phyloP scores from a whole-genome alignment of 2,329 filamentous ascomycete species.

The Penicillium freii region DNA sequence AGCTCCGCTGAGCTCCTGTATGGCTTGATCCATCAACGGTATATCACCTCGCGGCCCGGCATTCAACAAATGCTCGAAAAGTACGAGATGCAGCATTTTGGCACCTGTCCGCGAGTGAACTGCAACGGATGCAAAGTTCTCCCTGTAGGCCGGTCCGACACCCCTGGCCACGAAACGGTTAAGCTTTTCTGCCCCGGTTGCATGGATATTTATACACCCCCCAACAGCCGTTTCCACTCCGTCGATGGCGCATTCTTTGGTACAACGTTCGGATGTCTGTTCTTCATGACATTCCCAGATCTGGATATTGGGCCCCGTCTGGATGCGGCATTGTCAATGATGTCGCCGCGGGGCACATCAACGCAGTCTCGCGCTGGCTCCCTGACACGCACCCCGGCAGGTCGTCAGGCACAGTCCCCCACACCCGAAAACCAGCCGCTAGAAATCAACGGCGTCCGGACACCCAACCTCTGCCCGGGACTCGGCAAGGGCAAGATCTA shows the following conservation, averaged over 20 bases:
- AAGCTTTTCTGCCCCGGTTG: constrained; percentile 98
- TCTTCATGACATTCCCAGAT: constrained; percentile 98
- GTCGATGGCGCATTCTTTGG: constrained; percentile 98
- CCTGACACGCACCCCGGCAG: constrained; percentile 26
- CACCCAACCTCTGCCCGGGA: constrained; percentile 83
- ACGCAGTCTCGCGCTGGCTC: constrained; percentile 38
- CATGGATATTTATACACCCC: constrained; percentile 93
- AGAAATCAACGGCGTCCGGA: constrained; percentile 79
- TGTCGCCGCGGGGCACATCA: constrained; percentile 24
- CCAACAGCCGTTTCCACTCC: constrained; percentile 94
- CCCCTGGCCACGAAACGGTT: constrained; percentile 93
- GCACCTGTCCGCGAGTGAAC: constrained; percentile 88
- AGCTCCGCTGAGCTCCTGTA: constrained; percentile 98
- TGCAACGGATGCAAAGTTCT: constrained; percentile 88
- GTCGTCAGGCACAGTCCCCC: constrained; percentile 29
- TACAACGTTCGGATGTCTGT: constrained; percentile 92
- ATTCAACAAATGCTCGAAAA: constrained; percentile 99
- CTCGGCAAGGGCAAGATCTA: constrained; percentile 82
- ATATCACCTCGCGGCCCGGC: constrained; percentile 92
- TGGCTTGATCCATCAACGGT: constrained; percentile 95
- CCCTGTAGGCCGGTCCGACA: constrained; percentile 90
- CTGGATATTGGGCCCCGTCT: constrained; percentile 77
- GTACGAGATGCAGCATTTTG: constrained; percentile 95
- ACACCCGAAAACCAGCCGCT: constrained; percentile 49
- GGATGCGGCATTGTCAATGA: constrained; percentile 42